Base-by-base conservation (phyloP, 1,139 yeast species). In the Lodderomyces margitis region DNA sequence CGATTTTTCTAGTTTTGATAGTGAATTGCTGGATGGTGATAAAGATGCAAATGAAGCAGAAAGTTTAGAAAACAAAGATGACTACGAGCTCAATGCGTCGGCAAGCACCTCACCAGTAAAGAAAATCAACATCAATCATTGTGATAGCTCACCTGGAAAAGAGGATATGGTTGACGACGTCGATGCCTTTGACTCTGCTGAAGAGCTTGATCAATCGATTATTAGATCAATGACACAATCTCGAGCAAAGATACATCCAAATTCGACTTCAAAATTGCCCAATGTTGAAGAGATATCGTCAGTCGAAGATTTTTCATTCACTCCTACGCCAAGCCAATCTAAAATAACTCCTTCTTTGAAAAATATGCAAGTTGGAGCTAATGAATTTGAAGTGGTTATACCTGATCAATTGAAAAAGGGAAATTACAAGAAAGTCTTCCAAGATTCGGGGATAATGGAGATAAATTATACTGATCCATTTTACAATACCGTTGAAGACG, bases 381-480 rank as follows among this genome's bases (percentile, higher is more conserved):
- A 44, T 30, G 38, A 44, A 1, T 62, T 47, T 39, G 62, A 59
- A 36, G 48, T 57, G 1, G 37, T 39, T 2, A 40, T 56, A 1
- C 66, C 67, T 1, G 46, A 46, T 3, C 47, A 40, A 5, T 39
- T 64, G 19, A 36, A 37, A 5, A 62, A 58, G 19, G 48, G 46
- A 4, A 46, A 52, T 8, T 61, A 76, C 1, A 40, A 61, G 12
- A 56, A 64, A 12, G 58, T 68, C 1, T 64, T 83, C 32, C 76
- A 74, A 21, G 53, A 59, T 0, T 52, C 58, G 25, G 82, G 81
- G 0, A 51, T 75, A 5, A 72, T 84, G 1, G 68, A 74, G 47
- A 62, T 78, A 9, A 72, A 80, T 16, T 83, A 84, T 54, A 47
- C 53, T 2, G 85, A 78, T 46, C 96, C 96, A 0, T 80, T 64